A percentile compares a stretch with the other conserved stretches of the same genome.
phyloP scores from a whole-genome alignment of 2,329 filamentous ascomycete genomes.

The Metarhizium brunneum region DNA sequence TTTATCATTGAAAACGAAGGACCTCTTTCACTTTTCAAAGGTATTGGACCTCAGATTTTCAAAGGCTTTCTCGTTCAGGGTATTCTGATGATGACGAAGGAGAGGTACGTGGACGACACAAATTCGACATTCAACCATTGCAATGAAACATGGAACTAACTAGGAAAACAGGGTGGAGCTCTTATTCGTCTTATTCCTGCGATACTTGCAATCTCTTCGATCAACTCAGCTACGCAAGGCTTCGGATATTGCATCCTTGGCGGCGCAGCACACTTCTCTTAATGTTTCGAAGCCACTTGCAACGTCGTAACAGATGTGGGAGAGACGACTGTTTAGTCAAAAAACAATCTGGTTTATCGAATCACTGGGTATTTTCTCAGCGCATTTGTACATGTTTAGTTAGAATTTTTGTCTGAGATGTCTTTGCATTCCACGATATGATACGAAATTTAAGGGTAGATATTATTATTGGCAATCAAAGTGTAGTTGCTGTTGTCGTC shows the following conservation, averaged over 20 bases:
- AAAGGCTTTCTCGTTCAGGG: conserved; percentile 94
- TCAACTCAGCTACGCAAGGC: conserved; percentile 61
- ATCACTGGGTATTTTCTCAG: neutral
- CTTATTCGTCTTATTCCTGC: conserved; percentile 75
- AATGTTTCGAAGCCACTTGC: conserved; percentile 19
- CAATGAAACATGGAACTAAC: conserved; percentile 10
- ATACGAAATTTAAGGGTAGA: neutral
- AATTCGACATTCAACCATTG: neutral
- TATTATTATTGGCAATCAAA: neutral
- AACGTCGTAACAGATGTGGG: conserved; percentile 4
- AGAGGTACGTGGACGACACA: conserved; percentile 50
- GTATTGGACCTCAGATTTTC: conserved; percentile 84
- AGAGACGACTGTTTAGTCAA: neutral
- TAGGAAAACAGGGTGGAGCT: conserved; percentile 62
- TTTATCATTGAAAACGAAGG: conserved; percentile 92
- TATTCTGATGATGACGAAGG: conserved; percentile 98
- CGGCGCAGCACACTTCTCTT: conserved; percentile 25
- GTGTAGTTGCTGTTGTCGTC: neutral
- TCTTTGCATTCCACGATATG: no score
- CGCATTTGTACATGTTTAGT: neutral
- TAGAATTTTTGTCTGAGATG: neutral
- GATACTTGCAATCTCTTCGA: conserved; percentile 65
- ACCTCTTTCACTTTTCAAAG: conserved; percentile 79
- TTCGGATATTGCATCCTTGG: conserved; percentile 50
- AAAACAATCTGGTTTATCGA: neutral